A percentile compares a stretch with the other conserved stretches of the same genome.
These are phyloP conservation scores for Rhodotorula babjevae DNA, from an alignment of 768 basidiomycete species.

Conservation along the genomic window DNA sequence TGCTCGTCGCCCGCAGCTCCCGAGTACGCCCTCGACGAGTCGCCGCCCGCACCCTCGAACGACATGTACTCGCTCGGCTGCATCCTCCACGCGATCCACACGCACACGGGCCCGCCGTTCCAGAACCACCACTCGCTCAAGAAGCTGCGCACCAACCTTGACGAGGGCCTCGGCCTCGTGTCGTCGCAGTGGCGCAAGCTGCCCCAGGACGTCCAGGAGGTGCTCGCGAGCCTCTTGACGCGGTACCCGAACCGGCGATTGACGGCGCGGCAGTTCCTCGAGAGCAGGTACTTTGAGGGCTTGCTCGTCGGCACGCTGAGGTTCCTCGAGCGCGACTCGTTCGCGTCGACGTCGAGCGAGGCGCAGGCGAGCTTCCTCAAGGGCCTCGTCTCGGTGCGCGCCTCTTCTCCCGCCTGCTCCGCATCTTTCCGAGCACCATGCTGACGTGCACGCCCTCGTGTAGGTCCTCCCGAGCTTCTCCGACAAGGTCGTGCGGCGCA, in stretches of 20 bases:
- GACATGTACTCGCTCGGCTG: constrained; percentile 93
- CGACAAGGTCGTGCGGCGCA: constrained; percentile 75
- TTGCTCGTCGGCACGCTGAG: constrained; percentile 91
- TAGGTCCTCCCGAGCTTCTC: constrained; percentile 72
- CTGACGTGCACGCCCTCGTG: neutral
- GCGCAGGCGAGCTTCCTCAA: constrained; percentile 97
- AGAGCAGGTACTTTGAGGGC: constrained; percentile 72
- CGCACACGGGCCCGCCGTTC: constrained; percentile 80
- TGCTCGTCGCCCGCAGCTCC: constrained; percentile 58
- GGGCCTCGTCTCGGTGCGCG: constrained; percentile 57
- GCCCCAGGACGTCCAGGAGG: constrained; percentile 61
- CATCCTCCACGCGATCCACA: constrained; percentile 79
- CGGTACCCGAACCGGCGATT: constrained; percentile 68
- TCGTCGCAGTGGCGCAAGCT: constrained; percentile 55
- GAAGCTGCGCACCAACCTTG: constrained; percentile 47
- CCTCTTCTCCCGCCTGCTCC: neutral
- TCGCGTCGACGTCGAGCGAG: constrained; percentile 86
- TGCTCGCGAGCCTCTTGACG: constrained; percentile 75
- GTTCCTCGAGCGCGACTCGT: constrained; percentile 91
- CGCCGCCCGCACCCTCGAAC: constrained; percentile 67
- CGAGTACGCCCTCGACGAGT: constrained; percentile 88
- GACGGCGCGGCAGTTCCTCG: constrained; percentile 67
- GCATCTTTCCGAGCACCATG: rapidly evolving
- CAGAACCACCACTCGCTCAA: constrained; percentile 60
- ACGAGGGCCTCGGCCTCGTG: constrained; percentile 37